phyloP scores from a whole-genome alignment of 495 filamentous ascomycete genomes.

The Neurospora tetrasperma region DNA sequence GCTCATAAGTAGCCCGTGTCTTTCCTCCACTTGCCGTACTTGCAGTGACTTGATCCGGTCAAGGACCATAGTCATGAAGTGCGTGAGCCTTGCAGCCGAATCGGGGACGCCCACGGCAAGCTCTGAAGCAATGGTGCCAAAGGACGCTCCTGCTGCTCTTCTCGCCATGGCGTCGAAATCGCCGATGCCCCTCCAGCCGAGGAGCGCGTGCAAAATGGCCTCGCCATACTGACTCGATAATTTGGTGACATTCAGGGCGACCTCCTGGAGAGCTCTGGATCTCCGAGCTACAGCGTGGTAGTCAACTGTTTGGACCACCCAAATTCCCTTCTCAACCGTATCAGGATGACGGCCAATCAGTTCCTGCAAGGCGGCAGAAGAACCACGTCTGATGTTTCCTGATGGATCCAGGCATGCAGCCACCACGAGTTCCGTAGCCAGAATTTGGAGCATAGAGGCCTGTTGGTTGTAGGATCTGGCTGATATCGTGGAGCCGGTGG shows the following conservation, averaged over 20 bases:
- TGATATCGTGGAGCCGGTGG: constrained; percentile 25
- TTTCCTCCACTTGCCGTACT: constrained; percentile 51
- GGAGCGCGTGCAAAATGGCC: constrained; percentile 55
- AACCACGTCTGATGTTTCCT: constrained; percentile 84
- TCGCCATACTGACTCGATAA: constrained; percentile 59
- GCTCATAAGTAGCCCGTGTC: constrained; percentile 58
- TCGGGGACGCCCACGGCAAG: constrained; percentile 12
- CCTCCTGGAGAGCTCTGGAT: constrained; percentile 67
- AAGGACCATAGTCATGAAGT: constrained; percentile 27
- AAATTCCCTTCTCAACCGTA: constrained; percentile 67
- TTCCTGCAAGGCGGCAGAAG: constrained; percentile 90
- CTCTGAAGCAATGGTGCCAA: constrained; percentile 48
- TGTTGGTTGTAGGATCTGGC: constrained; percentile 21
- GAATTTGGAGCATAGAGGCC: constrained; percentile 54
- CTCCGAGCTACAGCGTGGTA: constrained; percentile 85
- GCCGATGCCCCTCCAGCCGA: constrained; percentile 82
- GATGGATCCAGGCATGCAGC: constrained; percentile 80
- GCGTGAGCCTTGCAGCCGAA: constrained; percentile 19
- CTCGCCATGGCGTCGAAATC: constrained; percentile 64
- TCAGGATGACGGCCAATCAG: constrained; percentile 87
- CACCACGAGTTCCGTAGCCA: constrained; percentile 70
- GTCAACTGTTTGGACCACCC: constrained; percentile 78
- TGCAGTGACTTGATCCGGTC: constrained; percentile 38
- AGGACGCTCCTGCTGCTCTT: constrained; percentile 56
- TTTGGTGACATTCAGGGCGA: constrained; percentile 54